phyloP scores from a whole-genome alignment of 2,329 filamentous ascomycete species.

The Sporothrix schenckii region DNA sequence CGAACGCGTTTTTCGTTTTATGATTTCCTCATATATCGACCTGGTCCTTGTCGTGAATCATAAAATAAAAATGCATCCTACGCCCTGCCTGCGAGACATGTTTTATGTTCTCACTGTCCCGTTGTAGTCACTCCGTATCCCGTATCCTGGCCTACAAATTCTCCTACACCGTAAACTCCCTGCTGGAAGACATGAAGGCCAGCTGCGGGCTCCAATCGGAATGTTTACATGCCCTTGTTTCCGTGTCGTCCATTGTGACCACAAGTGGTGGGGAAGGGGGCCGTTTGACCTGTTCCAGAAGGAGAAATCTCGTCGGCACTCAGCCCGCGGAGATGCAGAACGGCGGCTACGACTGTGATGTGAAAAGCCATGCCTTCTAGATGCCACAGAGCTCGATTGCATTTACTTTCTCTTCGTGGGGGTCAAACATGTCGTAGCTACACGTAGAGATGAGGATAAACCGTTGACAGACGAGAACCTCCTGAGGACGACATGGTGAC shows the following conservation, averaged over 20 bases:
- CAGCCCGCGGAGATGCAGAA: neutral
- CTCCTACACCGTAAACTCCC: neutral
- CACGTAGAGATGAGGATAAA: neutral
- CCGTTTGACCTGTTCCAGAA: neutral
- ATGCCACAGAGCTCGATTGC: neutral
- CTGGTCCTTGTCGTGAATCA: neutral
- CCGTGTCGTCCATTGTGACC: neutral
- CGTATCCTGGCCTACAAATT: neutral
- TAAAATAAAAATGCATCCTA: neutral
- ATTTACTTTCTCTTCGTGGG: neutral
- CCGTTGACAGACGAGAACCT: neutral
- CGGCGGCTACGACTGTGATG: neutral
- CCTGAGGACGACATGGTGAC: neutral
- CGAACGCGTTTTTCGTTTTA: neutral
- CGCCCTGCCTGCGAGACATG: neutral
- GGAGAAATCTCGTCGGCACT: neutral
- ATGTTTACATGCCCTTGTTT: slow-evolving; percentile 9
- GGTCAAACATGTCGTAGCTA: neutral
- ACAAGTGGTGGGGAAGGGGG: neutral
- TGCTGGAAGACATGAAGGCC: too few species aligned
- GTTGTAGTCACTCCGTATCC: neutral
- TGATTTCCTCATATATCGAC: neutral
- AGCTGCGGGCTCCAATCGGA: slow-evolving; percentile 5
- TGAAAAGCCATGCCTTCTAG: neutral
- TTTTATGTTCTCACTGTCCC: neutral